These are phyloP conservation scores for Saturnispora dispora DNA, from an alignment of 805 yeast species.

Conservation along the genomic window DNA sequence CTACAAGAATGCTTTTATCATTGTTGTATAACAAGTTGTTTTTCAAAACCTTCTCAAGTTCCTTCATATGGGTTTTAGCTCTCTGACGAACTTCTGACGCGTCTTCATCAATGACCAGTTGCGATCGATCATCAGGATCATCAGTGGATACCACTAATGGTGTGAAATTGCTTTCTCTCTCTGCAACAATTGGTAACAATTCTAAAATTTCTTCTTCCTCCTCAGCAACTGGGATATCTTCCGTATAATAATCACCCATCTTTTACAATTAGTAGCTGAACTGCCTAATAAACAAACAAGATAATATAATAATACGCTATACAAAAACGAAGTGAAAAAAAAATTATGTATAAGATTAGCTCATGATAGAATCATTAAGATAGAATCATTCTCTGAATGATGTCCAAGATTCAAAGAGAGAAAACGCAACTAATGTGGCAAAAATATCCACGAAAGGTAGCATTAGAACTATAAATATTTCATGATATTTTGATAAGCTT, in stretches of 20 bases:
- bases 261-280: background rate
- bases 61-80: background rate
- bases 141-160: too few relatives aligned
- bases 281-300: background rate
- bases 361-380: background rate
- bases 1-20: too few relatives aligned
- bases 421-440: background rate
- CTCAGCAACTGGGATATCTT: slow-evolving; percentile 16
- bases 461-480: background rate
- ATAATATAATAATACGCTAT: background rate
- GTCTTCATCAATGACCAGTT: slow-evolving; percentile 5
- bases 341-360: background rate
- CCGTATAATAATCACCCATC: slow-evolving; percentile 20
- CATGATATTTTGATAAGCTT: slow-evolving; percentile 26
- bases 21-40: background rate
- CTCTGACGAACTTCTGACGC: background rate
- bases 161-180: slow-evolving; percentile 5
- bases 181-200: slow-evolving; percentile 5
- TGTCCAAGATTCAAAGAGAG: background rate
- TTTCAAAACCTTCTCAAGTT: slow-evolving; percentile 7
- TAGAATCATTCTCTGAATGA: background rate
- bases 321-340: background rate
- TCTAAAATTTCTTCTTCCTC: slow-evolving; percentile 20
- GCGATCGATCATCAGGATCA: slow-evolving; percentile 7
- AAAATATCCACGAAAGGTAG: background rate